phyloP scores from a whole-genome alignment of 495 filamentous ascomycete genomes.

The Penicillium antarcticum region DNA sequence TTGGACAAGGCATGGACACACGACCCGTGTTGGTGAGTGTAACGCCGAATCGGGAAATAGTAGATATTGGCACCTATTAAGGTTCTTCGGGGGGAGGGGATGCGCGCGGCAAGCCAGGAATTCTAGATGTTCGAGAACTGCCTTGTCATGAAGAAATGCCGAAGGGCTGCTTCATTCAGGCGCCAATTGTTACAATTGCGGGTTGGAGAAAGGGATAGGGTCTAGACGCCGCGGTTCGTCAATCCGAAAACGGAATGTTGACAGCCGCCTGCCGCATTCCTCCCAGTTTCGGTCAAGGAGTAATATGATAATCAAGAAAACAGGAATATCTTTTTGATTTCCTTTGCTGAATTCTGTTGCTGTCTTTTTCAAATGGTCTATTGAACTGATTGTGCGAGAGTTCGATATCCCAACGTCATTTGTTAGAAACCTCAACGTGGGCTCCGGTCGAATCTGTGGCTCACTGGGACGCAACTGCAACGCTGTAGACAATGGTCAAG shows the following conservation, averaged over 20 bases:
- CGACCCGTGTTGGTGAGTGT: conserved; percentile 12
- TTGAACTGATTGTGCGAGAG: background rate
- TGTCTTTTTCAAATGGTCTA: background rate
- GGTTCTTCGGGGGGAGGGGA: conserved; percentile 2
- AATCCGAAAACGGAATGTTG: conserved; percentile 24
- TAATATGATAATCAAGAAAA: background rate
- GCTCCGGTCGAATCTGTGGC: background rate
- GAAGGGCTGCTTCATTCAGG: conserved; percentile 6
- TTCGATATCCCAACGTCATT: conserved; percentile 6
- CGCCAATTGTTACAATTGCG: conserved; percentile 6
- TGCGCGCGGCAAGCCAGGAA: conserved; percentile 10
- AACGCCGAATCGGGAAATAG: conserved; percentile 19
- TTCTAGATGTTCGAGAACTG: conserved; percentile 8
- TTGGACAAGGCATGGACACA: background rate
- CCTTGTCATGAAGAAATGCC: background rate
- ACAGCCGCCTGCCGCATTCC: background rate
- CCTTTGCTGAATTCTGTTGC: background rate
- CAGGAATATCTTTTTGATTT: background rate
- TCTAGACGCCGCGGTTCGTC: conserved; percentile 12
- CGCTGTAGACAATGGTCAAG: conserved; percentile 24
- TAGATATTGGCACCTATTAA: background rate
- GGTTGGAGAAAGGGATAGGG: background rate
- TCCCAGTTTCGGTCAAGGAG: background rate
- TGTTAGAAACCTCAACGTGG: background rate
- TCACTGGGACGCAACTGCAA: conserved; percentile 27